A percentile compares a stretch with the other conserved stretches of the same genome.
Conservation (phyloP, 306 rosid genomes). For the Trifolium fragiferum region DNA sequence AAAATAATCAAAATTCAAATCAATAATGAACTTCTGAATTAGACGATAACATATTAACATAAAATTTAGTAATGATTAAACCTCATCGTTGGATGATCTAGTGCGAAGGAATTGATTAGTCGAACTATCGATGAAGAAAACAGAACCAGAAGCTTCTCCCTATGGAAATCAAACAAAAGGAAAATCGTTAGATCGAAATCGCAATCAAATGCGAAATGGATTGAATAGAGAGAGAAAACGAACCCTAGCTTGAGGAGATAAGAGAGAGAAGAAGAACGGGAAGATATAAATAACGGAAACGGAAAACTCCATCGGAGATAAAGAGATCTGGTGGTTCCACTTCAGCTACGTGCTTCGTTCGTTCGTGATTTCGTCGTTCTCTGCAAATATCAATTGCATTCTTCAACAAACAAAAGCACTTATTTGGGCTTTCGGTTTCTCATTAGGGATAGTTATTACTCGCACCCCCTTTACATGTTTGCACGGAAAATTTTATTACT, state of each 20-base stretch:
- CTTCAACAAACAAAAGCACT: no score
- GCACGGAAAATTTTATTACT: no score
- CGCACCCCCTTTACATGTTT: no score
- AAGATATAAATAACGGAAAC: conserved; percentile 42
- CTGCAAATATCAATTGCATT: neutral
- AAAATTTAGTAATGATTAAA: neutral
- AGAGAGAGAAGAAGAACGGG: conserved; percentile 36
- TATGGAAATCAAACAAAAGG: conserved; percentile 37
- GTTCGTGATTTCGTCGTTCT: conserved; percentile 15
- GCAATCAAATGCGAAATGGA: conserved; percentile 17
- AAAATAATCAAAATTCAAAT: neutral
- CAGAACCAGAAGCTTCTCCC: conserved; percentile 54
- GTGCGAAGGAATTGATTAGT: conserved; percentile 47
- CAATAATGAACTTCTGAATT: conserved; percentile 31
- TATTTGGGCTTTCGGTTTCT: no score
- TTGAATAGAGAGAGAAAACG: conserved; percentile 27
- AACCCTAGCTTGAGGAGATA: conserved; percentile 47
- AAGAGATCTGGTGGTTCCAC: conserved; percentile 43
- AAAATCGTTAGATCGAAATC: conserved; percentile 49
- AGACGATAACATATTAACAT: neutral
- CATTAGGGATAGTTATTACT: no score
- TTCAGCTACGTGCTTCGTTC: conserved; percentile 43
- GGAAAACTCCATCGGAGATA: conserved; percentile 49
- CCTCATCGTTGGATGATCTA: conserved; percentile 45
- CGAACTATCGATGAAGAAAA: conserved; percentile 46